Evolutionary conservation across 2,329 filamentous ascomycete genomes (phyloP), one percentile per base, ranked within the genome.

Genomic region (Cryphonectria japonica): DNA sequence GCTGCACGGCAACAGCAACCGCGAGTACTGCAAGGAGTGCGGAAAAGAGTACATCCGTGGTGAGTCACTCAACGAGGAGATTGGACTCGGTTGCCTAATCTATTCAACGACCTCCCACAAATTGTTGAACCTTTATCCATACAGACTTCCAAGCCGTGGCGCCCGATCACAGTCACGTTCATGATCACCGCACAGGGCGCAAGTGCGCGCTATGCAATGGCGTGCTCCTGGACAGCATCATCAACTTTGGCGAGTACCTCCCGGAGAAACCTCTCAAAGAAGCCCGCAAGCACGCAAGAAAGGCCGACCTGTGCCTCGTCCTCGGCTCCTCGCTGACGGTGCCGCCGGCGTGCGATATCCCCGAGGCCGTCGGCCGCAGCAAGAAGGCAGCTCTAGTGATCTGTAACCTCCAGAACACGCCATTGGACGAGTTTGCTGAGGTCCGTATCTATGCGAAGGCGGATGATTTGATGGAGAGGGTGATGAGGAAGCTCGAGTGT

Each of bases 1-100:
- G 69, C 78, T 85, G 0, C 84, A 85, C 41, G 83, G 83, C 0
- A 86, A 86, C 62, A 85, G 79, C 50, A 86, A 85, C 59, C 79
- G 80, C 0, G 84, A 85, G 67, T 81, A 76, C 39, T 85, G 84
- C 73, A 79, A 80, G 59, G 79, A 82, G 13, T 85, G 83, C 50
- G 80, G 80, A 0, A 83, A 84, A 41, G 82, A 86, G 67, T 85
- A 84, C 37, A 79, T 86, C 16, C 79, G 83, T 22, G 82, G 81
- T 82, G 74, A 16, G 69, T 74, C 34, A 43, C 16, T 7, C n/a
- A 26, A 19, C 65, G 22, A 22, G 46, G 11, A 2, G 19, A 6
- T 9, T 29, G 26, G 14, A 16, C 14, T 4, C 32, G 26, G n/a
- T 26, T 39, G 32, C 59, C 29, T 60, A 3, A 3, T 22, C 29